Percentiles rank a stretch among this genome's conserved stretches.
Evolutionary conservation across 768 basidiomycete genomes (phyloP).

Genomic region (Leccinum ochraceum): DNA sequence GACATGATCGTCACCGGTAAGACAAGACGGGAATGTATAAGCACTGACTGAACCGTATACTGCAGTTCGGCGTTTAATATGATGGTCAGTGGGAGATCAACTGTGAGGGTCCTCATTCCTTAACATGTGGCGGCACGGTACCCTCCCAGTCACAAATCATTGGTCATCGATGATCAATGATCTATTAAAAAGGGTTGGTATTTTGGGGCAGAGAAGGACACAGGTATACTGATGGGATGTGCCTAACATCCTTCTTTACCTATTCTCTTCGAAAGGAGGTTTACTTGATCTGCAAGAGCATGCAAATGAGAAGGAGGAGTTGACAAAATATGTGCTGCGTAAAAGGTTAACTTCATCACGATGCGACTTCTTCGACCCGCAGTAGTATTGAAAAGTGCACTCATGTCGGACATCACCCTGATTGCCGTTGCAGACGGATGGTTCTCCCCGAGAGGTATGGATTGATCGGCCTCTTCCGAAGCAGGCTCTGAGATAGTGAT

Average conservation of each 20-base stretch:
- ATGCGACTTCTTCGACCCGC: constrained; percentile 35
- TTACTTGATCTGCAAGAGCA: constrained; percentile 44
- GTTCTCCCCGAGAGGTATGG: constrained; percentile 2
- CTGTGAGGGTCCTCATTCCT: constrained; percentile 29
- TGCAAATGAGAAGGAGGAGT: constrained; percentile 45
- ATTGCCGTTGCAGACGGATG: constrained; percentile 20
- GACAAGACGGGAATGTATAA: neutral
- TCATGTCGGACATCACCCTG: constrained; percentile 31
- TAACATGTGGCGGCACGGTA: constrained; percentile 5
- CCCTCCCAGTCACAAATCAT: constrained; percentile 24
- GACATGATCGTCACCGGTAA: constrained; percentile 21
- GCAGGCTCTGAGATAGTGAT: constrained; percentile 17
- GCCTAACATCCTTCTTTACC: constrained; percentile 20
- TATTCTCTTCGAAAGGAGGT: constrained; percentile 28
- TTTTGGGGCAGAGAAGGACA: neutral
- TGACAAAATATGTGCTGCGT: constrained; percentile 59
- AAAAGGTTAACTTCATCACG: constrained; percentile 66
- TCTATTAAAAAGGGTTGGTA: neutral
- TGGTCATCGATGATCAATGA: neutral
- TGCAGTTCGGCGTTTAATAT: constrained; percentile 1
- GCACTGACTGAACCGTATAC: neutral
- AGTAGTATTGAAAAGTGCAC: constrained; percentile 20
- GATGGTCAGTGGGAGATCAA: constrained; percentile 17
- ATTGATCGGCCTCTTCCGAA: neutral
- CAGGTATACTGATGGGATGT: neutral